Base-by-base conservation (phyloP, 2,329 filamentous ascomycete species). In the Aspergillus pseudoviridinutans region DNA sequence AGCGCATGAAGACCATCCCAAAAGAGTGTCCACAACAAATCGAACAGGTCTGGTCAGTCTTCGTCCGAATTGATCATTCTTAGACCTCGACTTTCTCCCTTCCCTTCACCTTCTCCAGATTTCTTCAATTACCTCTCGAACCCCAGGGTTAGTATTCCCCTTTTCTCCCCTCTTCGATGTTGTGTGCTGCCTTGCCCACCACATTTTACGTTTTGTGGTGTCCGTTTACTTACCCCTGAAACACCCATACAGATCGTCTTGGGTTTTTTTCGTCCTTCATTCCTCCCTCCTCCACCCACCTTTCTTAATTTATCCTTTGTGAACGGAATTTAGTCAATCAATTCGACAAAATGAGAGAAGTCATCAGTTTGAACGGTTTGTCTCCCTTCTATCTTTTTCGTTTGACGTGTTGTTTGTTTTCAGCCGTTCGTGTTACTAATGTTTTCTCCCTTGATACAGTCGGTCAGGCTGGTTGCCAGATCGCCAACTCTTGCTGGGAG, bases 401-500 rank as follows among this genome's bases (percentile, higher is more conserved):
- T 24, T 59, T 50, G 17, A 59, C 62, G 71, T 38, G 53, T 24
- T 58, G 56, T 55, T 61, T 41, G 29, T 46, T 50, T 47, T 57
- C 28, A 57, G 28, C 52, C 49, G 78, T 49, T 63, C 64, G 72
- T 58, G 56, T 61, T 52, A 64, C 65, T 67, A 61, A 67, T 58
- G 55, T 60, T 49, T 56, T 47, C 54, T 58, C 53, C 49, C 58
- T 53, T 53, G 58, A 50, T 78, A 64, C 79, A 99, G 94, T 99
- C 85, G 94, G 94, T 82, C 94, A 99, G 87, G 94, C 94, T 78
- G 94, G 94, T 89, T 97, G 94, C 88, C 94, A 99, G 80, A 99
- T 99, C 77, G 94, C 93, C 83, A 99, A 99, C 85, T 94, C 94
- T 72, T 97, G 94, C 88, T 99, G 94, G 94, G 94, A 99, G 92